Conservation (phyloP, 345 rosid genomes). For the Bruguiera sexangula region DNA sequence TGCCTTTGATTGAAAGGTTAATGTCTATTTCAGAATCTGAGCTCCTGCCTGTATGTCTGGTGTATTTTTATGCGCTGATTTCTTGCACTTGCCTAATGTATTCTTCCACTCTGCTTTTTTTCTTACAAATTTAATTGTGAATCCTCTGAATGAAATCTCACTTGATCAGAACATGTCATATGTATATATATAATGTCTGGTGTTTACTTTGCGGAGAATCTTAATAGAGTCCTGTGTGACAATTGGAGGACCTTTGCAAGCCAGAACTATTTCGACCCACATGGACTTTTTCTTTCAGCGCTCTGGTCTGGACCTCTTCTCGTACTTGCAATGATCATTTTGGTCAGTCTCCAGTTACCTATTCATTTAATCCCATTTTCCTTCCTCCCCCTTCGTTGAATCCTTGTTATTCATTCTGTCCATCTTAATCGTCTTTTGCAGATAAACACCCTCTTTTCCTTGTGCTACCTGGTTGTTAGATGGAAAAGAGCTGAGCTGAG, state of each 20-base stretch:
- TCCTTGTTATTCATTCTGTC: not conserved
- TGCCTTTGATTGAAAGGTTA: too few relatives aligned
- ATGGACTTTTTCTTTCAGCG: conserved; percentile 73
- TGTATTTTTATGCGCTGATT: not conserved
- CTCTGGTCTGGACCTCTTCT: conserved; percentile 99
- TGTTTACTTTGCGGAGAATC: conserved; percentile 83
- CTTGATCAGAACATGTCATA: conserved; percentile 20
- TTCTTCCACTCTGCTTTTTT: too few relatives aligned
- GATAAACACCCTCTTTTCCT: conserved; percentile 78
- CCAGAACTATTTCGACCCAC: conserved; percentile 83
- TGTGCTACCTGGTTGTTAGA: conserved; percentile 72
- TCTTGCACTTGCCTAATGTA: too few relatives aligned
- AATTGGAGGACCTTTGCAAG: conserved; percentile 85
- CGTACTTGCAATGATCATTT: conserved; percentile 60
- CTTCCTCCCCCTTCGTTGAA: not conserved
- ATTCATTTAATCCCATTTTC: conserved; percentile 4
- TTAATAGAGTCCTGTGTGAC: conserved; percentile 52
- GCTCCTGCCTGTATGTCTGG: not conserved
- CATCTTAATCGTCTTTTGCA: conserved; percentile 27
- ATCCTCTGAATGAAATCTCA: not conserved
- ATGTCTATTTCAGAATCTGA: too few relatives aligned
- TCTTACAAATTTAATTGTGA: not conserved
- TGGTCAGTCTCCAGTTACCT: conserved; percentile 46
- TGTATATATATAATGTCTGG: conserved; percentile 56
- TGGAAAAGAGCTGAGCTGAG: conserved; percentile 98